Base-by-base conservation (phyloP, 768 basidiomycete genomes). In the Kockovaella imperatae region DNA sequence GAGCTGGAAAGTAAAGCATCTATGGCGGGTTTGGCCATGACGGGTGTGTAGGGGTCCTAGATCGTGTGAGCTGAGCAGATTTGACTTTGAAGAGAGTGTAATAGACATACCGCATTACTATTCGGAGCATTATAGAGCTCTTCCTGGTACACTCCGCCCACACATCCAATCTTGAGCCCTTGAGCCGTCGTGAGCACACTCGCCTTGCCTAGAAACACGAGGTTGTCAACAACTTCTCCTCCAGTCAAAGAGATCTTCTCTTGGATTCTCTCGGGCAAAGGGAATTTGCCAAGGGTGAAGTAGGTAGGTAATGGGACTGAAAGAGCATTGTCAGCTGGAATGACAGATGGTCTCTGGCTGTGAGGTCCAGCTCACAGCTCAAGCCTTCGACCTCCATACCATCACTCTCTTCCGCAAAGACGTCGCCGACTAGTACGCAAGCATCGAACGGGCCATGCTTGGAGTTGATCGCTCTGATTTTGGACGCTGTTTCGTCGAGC, bases 401-500 rank as follows among this genome's bases (percentile, higher is more conserved):
- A 7, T 78, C 75, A 56, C 91, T 70, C 24, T 90, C 74, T 55
- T 81, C 75, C 4, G 64, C 57, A 2, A 83, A 70, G 48, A 87
- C 78, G 48, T 79, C 75, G 11, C 78, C 76, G 7, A 65, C 53
- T n/a, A 70, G 45, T 2, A 70, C 43, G 63, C 73, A 42, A 50
- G 64, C 77, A 63, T 88, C 85, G 66, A 97, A 96, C 67, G 86
- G 86, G 53, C 90, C 90, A 71, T 95, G 86, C 73, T 93, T 95
- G 45, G 80, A 76, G 73, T 97, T 82, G 57, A 95, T 87, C 24
- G 80, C 73, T 51, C 79, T 82, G 60, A 96, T 78, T 75, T 89
- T 95, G 49, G 78, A 69, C 61, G 87, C 83, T 24, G 91, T 75
- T n/a, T 80, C 77, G 26, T 76, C 72, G 62, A 95, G 80, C 1